These are phyloP conservation scores for Saussurea involucrata DNA, from an alignment of 129 eudicot species.

Conservation along the genomic window DNA sequence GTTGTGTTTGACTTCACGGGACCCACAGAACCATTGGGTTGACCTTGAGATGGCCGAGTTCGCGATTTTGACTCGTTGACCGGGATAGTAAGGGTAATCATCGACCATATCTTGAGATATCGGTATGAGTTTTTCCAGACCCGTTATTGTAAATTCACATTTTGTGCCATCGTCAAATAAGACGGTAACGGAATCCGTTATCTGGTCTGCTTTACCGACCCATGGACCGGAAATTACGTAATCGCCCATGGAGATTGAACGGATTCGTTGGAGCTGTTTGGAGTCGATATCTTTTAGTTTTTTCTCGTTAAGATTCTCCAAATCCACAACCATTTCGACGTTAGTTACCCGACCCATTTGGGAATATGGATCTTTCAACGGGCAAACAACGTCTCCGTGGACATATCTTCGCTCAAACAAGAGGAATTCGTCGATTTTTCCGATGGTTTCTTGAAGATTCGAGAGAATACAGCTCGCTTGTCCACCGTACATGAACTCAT, in stretches of 20 bases:
- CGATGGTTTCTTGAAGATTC: constrained; percentile 74
- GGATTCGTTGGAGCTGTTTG: constrained; percentile 48
- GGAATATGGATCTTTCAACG: constrained; percentile 41
- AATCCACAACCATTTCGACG: constrained; percentile 56
- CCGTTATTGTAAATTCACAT: constrained; percentile 44
- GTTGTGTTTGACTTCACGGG: constrained; percentile 30
- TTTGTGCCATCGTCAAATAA: constrained; percentile 76
- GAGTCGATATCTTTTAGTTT: constrained; percentile 47
- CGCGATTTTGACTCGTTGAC: constrained; percentile 66
- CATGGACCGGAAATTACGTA: constrained; percentile 67
- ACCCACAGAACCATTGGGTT: constrained; percentile 71
- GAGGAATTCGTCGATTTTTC: constrained; percentile 84
- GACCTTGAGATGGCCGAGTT: constrained; percentile 41
- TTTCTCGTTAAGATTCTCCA: constrained; percentile 58
- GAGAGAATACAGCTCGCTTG: constrained; percentile 75
- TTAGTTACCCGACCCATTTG: constrained; percentile 71
- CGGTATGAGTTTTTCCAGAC: constrained; percentile 49
- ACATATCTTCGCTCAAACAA: constrained; percentile 66
- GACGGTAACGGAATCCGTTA: constrained; percentile 52
- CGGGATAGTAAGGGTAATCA: constrained; percentile 84
- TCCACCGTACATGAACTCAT: constrained; percentile 63
- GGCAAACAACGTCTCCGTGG: constrained; percentile 68
- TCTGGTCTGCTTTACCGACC: constrained; percentile 76
- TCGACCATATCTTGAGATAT: constrained; percentile 63
- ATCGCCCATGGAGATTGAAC: constrained; percentile 61